Base-by-base conservation (phyloP, 768 basidiomycete species). In the Galerina marginata region DNA sequence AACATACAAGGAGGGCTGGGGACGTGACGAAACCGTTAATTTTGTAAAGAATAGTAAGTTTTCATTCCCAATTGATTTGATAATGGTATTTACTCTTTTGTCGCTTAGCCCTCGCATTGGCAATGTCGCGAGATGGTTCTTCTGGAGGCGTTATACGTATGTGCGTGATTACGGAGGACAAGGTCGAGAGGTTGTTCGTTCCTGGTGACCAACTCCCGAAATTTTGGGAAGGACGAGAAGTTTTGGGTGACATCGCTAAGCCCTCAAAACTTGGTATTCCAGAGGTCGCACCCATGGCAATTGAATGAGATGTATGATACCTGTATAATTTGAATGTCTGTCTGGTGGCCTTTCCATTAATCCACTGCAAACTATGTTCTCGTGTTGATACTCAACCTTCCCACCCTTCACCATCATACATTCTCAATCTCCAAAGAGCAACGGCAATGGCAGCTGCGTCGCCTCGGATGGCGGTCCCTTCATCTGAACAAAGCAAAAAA, bases 61-160 rank as follows among this genome's bases (percentile, higher is more conserved):
- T 16, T 45, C 25, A 53, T 36, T 16, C 14, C 10, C 25, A 39
- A 29, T 57, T 58, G 20, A 52, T 40, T 52, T 29, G 16, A 43
- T 61, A 25, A 59, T 59, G 6, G 16, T 37, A 20, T 44, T 57
- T 3, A 67, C 25, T 14, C 43, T 36, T 29, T 44, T n/a, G 10
- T 26, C n/a, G 26, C 58, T 14, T 7, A 97, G 96, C 97, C 6
- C 86, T 99, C 54, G 78, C 95, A 3, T 83, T 99, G 51, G 97
- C 97, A 0, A 99, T 99, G 97, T 87, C 93, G 47, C 87, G 97
- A 74, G 97, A 99, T 74, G 96, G 97, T 4, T 97, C 95, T 0
- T 99, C 97, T 56, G 97, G 97, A 59, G 97, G 97, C 71, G 92
- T 93, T 48, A 95, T 99, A 66, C 91, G 97, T 46, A 93, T 99